Evolutionary conservation across 805 yeast genomes (phyloP), one percentile per base, ranked within the genome.

Genomic region (Saccharomycopsis capsularis): DNA sequence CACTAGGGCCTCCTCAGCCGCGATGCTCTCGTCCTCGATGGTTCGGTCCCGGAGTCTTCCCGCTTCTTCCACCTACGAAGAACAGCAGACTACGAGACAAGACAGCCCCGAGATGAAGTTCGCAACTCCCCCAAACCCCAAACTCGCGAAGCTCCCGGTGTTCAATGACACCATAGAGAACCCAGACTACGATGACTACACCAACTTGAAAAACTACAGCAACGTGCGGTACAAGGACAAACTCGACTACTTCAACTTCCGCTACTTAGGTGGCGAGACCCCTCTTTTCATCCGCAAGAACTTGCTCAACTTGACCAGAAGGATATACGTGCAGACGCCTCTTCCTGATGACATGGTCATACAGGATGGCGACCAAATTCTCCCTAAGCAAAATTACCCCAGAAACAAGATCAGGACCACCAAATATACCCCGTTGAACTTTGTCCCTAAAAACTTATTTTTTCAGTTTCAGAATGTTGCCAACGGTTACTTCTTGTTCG

Each of bases 361-460:
- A 2, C 18, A 23, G 3, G 40, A 39, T 18, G 35, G 30, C 7
- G 41, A 19, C 32, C 5, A n/a, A 2, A 22, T 9, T 16, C 18
- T 37, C 3, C 76, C 77, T 3, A 57, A 63, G 18, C 56, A 65
- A 1, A 41, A 52, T 2, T 78, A 73, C 56, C 73, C 79, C 4
- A 61, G 81, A 57, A 79, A 79, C 59, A 79, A 78, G 60, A 74
- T 79, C 50, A 69, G 82, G 63, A 78, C 84, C 9, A 77, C 83
- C 3, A 79, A 78, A 61, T 79, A 79, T 58, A 78, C 83, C 5
- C 81, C 82, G 5, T 11, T 53, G 37, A 49, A 44, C 22, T 79
- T 79, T 53, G 54, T 79, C 24, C 84, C 84, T 13, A 77, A 75
- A 60, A 78, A 79, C 56, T 59, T 79, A 34, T 54, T 69, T 27